Conservation (phyloP, 768 basidiomycete species). For the Serendipita sp. region DNA sequence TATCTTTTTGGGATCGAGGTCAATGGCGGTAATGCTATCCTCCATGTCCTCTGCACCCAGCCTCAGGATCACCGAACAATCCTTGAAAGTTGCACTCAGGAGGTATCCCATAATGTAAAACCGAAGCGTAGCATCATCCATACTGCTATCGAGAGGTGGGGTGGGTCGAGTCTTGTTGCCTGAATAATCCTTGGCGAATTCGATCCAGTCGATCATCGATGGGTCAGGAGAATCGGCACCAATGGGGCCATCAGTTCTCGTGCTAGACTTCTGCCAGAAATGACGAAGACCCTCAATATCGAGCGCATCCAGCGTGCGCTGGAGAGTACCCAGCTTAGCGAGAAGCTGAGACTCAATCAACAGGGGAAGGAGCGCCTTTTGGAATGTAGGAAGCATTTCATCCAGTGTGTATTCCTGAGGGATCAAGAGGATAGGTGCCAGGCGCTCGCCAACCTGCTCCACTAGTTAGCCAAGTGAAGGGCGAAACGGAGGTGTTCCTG, state of each 20-base stretch:
- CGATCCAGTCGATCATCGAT: conserved; percentile 43
- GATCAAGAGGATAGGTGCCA: background rate
- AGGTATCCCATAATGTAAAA: conserved; percentile 59
- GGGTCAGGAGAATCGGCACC: conserved; percentile 29
- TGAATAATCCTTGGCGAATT: conserved; percentile 40
- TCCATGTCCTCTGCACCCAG: conserved; percentile 12
- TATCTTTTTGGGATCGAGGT: conserved; percentile 69
- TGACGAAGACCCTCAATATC: conserved; percentile 65
- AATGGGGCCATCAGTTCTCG: conserved; percentile 7
- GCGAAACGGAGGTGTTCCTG: background rate
- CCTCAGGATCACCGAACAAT: conserved; percentile 64
- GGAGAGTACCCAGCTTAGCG: conserved; percentile 37
- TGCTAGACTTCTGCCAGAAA: conserved; percentile 14
- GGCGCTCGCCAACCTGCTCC: background rate
- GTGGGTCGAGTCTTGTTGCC: conserved; percentile 17
- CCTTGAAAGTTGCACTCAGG: conserved; percentile 89
- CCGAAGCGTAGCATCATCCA: conserved; percentile 28
- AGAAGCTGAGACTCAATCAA: conserved; percentile 39
- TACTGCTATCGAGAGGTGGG: conserved; percentile 22
- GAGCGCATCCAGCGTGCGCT: conserved; percentile 60
- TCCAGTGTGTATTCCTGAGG: conserved; percentile 8
- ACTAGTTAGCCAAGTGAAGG: too few species aligned
- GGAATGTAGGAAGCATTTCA: conserved; percentile 34
- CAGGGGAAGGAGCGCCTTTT: conserved; percentile 29
- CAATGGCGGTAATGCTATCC: conserved; percentile 49